Evolutionary conservation across 1,284 basidiomycete genomes (phyloP).

Genomic region (Tilletia setariae): DNA sequence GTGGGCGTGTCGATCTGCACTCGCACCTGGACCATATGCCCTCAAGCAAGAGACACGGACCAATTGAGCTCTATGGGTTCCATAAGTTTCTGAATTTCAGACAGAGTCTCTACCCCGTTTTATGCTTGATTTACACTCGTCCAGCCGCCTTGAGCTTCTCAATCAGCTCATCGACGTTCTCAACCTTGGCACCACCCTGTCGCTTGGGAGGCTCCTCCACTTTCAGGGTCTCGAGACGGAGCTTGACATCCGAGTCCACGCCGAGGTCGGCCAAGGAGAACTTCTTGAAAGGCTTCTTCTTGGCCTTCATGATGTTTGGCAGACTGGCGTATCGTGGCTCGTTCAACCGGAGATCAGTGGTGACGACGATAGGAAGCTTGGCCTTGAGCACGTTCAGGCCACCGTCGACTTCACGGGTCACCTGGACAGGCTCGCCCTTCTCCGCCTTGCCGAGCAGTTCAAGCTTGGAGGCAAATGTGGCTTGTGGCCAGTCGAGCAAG

Average conservation of each 20-base stretch:
- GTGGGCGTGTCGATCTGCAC: no score
- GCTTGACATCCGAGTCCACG: conserved; percentile 68
- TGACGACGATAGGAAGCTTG: conserved; percentile 79
- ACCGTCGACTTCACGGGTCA: conserved; percentile 91
- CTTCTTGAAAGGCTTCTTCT: conserved; percentile 95
- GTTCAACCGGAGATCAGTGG: conserved; percentile 75
- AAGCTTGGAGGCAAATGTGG: conserved; percentile 88
- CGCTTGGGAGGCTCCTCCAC: conserved; percentile 89
- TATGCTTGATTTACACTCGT: conserved; percentile 57
- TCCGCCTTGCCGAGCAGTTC: conserved; percentile 64
- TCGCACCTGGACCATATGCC: no score
- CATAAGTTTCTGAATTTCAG: no score
- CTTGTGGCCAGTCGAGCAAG: conserved; percentile 86
- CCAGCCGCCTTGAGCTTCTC: conserved; percentile 87
- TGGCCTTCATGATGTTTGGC: conserved; percentile 65
- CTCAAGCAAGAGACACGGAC: no score
- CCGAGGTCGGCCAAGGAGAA: conserved; percentile 75
- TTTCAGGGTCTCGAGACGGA: conserved; percentile 79
- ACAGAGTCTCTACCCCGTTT: no score
- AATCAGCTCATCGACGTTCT: conserved; percentile 82
- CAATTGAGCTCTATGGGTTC: no score
- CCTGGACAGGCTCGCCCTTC: conserved; percentile 66
- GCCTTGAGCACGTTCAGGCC: conserved; percentile 80
- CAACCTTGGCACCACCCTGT: conserved; percentile 85
- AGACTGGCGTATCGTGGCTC: conserved; percentile 54